phyloP scores from a whole-genome alignment of 495 filamentous ascomycete genomes.

The Xylaria castorea region DNA sequence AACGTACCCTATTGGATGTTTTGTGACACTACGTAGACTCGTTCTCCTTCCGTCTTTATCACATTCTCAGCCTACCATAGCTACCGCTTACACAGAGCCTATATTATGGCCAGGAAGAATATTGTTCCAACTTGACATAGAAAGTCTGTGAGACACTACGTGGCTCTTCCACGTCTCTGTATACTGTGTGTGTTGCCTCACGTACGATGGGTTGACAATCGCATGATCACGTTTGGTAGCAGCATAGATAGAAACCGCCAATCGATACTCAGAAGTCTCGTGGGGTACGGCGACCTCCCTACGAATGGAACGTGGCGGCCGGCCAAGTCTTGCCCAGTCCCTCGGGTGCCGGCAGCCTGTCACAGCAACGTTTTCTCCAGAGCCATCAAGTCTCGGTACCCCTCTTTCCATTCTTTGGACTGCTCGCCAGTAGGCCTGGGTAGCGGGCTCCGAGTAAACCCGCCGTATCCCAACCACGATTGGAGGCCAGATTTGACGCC shows the following conservation, averaged over 20 bases:
- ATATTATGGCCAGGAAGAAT: neutral
- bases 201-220: slow-evolving; percentile 6
- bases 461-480: slow-evolving; percentile 76
- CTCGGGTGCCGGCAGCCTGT: slow-evolving; percentile 24
- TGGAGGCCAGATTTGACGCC: slow-evolving; percentile 84
- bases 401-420: slow-evolving; percentile 65
- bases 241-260: neutral
- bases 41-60: neutral
- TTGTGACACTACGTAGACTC: neutral
- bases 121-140: neutral
- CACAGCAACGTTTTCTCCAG: slow-evolving; percentile 56
- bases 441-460: slow-evolving; percentile 67
- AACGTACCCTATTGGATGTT: neutral
- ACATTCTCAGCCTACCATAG: neutral
- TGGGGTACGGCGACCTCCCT: neutral
- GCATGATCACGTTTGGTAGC: slow-evolving; percentile 1
- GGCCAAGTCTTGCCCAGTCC: slow-evolving; percentile 11
- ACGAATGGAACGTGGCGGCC: slow-evolving; percentile 20
- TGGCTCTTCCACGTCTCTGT: neutral
- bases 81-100: neutral
- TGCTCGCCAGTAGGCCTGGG: slow-evolving; percentile 61
- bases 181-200: neutral
- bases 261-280: neutral
- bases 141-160: neutral
- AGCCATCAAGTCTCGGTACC: slow-evolving; percentile 74